Conservation (phyloP, 176 grass and related monocot species). For the Zea luxurians region DNA sequence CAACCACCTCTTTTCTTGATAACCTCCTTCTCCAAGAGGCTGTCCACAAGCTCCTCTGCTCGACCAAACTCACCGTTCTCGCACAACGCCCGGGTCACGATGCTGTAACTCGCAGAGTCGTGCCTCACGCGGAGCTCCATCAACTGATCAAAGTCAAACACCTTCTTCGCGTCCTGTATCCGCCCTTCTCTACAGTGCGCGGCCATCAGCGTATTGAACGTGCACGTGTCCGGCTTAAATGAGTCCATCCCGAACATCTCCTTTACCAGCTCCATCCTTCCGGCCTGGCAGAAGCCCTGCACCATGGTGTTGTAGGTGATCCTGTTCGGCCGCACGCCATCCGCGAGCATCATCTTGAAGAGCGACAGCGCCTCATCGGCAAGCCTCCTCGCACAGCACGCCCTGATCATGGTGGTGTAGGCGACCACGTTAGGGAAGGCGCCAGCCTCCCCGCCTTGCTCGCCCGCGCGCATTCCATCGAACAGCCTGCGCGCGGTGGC, state of each 20-base stretch:
- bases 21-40: slow-evolving; percentile 73
- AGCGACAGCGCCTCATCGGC: slow-evolving; percentile 50
- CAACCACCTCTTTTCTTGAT: slow-evolving; percentile 54
- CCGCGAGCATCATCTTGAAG: slow-evolving; percentile 53
- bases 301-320: slow-evolving; percentile 93
- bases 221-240: slow-evolving; percentile 83
- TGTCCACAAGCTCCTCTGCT: slow-evolving; percentile 73
- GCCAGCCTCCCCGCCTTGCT: background rate
- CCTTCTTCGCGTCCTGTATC: slow-evolving; percentile 56
- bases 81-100: slow-evolving; percentile 55
- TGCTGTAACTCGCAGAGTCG: slow-evolving; percentile 84
- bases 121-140: slow-evolving; percentile 51
- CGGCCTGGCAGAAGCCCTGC: slow-evolving; percentile 75
- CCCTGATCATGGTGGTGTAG: slow-evolving; percentile 83
- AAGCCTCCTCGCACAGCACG: slow-evolving; percentile 50
- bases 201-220: slow-evolving; percentile 71
- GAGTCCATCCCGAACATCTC: slow-evolving; percentile 45
- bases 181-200: slow-evolving; percentile 46
- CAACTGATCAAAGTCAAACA: slow-evolving; percentile 75
- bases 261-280: slow-evolving; percentile 85
- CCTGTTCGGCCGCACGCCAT: slow-evolving; percentile 53
- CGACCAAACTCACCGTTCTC: slow-evolving; percentile 46
- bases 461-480: slow-evolving; percentile 53
- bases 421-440: slow-evolving; percentile 63
- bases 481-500: slow-evolving; percentile 62